Evolutionary conservation across 2,329 filamentous ascomycete genomes (phyloP), one percentile per base, ranked within the genome.

Genomic region (Aspergillus uvarum): DNA sequence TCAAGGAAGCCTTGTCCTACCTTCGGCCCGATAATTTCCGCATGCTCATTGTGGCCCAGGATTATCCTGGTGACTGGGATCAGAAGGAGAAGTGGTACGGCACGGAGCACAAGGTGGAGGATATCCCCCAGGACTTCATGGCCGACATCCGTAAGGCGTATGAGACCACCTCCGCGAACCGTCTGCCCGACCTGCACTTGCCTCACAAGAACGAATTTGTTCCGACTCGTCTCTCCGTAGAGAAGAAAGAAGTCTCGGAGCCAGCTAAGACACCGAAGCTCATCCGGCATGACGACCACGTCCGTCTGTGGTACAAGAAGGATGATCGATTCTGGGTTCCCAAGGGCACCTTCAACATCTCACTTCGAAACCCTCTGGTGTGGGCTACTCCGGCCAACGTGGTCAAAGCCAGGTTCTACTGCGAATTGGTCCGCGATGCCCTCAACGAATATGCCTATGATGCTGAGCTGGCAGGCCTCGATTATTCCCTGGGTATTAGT

Each of bases 291-390:
- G 94, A 97, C 66, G 83, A 88, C 5, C 80, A 87, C 35, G 87
- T 91, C 0, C 87, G 93, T 31, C 89, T 91, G 2, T 99, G 95
- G 95, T 97, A 88, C 82, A 99, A 99, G 81, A 98, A 98, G 78
- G 95, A 99, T 70, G 95, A 99, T 68, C 92, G 89, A 0, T 99
- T 98, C 77, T 98, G 94, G 93, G 95, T 98, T 10, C 95, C 95
- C 8, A 96, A 96, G 75, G 95, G 91, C 3, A 95, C 92, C 60
- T 81, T 98, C 19, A 85, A 92, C 65, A 86, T 96, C 64, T 91
- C 88, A 67, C 83, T 96, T 65, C 86, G 88, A 68, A 96, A 89
- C 60, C 90, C 92, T 0, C 77, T 96, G 50, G 87, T 90, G n/a
- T 88, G 87, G 72, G 85, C 90, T 1, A 92, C 90, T 4, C 90